Evolutionary conservation across 163 green algal species (phyloP).

Genomic region (Chlamydomonas reinhardtii): DNA sequence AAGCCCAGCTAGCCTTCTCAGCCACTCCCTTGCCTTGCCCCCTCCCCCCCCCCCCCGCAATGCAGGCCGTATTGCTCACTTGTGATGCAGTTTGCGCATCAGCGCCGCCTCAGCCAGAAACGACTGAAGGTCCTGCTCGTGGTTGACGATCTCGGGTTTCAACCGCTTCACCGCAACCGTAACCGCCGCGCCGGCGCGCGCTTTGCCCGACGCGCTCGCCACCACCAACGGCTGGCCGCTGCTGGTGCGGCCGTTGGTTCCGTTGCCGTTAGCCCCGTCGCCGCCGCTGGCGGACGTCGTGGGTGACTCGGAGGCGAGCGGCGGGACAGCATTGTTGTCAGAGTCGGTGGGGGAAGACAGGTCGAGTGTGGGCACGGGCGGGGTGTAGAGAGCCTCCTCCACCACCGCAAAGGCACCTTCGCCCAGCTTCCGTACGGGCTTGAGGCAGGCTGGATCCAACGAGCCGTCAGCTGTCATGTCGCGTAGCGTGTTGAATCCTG

Average conservation of each 20-base stretch:
- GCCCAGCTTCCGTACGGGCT: neutral
- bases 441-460: neutral
- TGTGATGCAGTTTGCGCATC: constrained; percentile 12
- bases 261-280: neutral
- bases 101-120: constrained; percentile 17
- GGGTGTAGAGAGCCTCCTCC: constrained; percentile 3
- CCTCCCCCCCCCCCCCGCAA: no score
- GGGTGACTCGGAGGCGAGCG: no score
- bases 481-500: constrained; percentile 5
- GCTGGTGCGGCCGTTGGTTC: neutral
- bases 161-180: constrained; percentile 23
- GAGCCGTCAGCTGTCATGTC: neutral
- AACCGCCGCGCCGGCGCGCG: no score
- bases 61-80: neutral
- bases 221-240: neutral
- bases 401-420: constrained; percentile 29
- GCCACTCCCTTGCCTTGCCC: no score
- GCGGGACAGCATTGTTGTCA: neutral
- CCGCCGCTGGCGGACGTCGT: no score
- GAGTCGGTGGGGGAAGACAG: no score
- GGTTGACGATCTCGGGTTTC: constrained; percentile 13
- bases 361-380: neutral
- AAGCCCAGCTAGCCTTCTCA: no score
- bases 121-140: neutral
- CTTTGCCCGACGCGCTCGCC: no score